phyloP scores from a whole-genome alignment of 768 basidiomycete genomes.

The Pisolithus orientalis region DNA sequence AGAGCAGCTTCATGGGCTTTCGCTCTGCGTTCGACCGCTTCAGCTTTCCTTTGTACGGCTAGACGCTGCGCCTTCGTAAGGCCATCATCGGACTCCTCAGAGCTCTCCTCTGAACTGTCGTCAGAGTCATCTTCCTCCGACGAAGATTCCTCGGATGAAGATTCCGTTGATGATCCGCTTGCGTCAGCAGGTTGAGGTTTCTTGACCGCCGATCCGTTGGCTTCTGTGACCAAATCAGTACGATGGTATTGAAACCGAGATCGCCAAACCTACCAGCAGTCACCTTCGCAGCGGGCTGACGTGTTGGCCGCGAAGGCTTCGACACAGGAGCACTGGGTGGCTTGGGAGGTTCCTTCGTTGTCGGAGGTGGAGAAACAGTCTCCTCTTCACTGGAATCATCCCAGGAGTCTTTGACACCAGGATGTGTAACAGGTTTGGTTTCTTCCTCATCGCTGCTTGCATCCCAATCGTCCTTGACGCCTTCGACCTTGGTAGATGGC shows the following conservation, averaged over 20 bases:
- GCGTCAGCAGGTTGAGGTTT: conserved; percentile 14
- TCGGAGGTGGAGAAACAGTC: conserved; percentile 24
- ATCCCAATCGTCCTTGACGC: conserved; percentile 52
- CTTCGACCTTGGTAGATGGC: conserved; percentile 15
- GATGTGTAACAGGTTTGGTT: conserved; percentile 15
- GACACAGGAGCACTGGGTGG: background rate
- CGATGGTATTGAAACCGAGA: background rate
- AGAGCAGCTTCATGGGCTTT: conserved; percentile 82
- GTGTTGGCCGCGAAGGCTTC: conserved; percentile 2
- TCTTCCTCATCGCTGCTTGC: conserved; percentile 40
- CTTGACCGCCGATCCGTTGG: conserved; percentile 2
- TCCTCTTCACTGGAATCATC: conserved; percentile 60
- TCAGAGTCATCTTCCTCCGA: conserved; percentile 46
- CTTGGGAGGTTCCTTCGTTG: background rate
- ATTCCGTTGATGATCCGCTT: conserved; percentile 25
- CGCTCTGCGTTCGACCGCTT: conserved; percentile 73
- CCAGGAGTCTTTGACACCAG: conserved; percentile 54
- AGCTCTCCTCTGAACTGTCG: conserved; percentile 39
- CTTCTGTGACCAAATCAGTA: background rate
- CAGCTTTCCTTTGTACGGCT: conserved; percentile 68
- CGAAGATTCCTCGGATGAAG: conserved; percentile 36
- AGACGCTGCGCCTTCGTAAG: conserved; percentile 62
- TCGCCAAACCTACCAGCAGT: background rate
- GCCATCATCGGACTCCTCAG: conserved; percentile 51
- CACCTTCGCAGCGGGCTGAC: conserved; percentile 12